Evolutionary conservation across 768 basidiomycete species (phyloP).

Genomic region (Amanita molliuscula): DNA sequence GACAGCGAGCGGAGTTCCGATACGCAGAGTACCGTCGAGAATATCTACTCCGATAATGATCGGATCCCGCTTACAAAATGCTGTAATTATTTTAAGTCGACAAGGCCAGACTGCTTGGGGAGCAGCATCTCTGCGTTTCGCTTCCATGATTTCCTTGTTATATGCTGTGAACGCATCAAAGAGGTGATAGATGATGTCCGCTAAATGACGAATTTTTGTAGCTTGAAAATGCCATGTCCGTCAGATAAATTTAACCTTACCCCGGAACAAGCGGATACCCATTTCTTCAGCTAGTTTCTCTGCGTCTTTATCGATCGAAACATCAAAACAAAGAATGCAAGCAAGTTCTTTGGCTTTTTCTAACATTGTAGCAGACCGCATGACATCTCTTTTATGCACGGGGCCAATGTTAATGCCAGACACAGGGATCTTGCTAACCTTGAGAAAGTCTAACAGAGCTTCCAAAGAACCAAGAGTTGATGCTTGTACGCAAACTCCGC

Average conservation of each 20-base stretch:
- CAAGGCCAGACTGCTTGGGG: slow-evolving; percentile 97
- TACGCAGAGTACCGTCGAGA: slow-evolving; percentile 79
- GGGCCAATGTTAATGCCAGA: slow-evolving; percentile 97
- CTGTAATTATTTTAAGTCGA: slow-evolving; percentile 84
- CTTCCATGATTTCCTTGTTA: slow-evolving; percentile 84
- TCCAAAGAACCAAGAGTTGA: slow-evolving; percentile 96
- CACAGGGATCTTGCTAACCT: slow-evolving; percentile 92
- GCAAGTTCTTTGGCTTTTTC: slow-evolving; percentile 95
- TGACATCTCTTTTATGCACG: slow-evolving; percentile 90
- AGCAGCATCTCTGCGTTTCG: slow-evolving; percentile 86
- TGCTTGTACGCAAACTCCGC: slow-evolving; percentile 95
- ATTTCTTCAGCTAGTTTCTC: slow-evolving; percentile 88
- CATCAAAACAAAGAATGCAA: slow-evolving; percentile 95
- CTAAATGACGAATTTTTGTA: slow-evolving; percentile 28
- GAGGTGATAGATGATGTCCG: slow-evolving; percentile 97
- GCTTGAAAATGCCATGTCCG: not conserved
- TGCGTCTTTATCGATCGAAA: slow-evolving; percentile 87
- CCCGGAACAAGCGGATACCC: slow-evolving; percentile 91
- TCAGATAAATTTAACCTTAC: slow-evolving; percentile 31
- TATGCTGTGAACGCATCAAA: slow-evolving; percentile 96
- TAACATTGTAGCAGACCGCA: slow-evolving; percentile 87
- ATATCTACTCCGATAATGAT: slow-evolving; percentile 97
- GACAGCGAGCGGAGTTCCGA: slow-evolving; percentile 93
- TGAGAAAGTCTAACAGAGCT: slow-evolving; percentile 92
- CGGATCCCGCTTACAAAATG: slow-evolving; percentile 93